A percentile compares a stretch with the other conserved stretches of the same genome.
Evolutionary conservation across 176 grass and related monocot species (phyloP).

Genomic region (Aegilops umbellulata): DNA sequence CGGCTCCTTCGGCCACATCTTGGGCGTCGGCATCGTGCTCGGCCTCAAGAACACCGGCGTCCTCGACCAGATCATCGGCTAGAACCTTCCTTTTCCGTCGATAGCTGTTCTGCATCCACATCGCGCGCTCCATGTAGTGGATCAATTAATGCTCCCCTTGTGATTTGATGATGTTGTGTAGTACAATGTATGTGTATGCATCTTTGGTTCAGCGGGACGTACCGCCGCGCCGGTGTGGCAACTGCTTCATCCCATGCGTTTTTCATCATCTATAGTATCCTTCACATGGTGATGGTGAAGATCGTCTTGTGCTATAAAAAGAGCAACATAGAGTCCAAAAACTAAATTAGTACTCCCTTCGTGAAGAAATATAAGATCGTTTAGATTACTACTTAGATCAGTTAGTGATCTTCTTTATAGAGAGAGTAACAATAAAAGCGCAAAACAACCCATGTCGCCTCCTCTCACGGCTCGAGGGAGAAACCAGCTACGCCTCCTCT

Average conservation of each 20-base stretch:
- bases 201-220: constrained; percentile 14
- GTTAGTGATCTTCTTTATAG: no score
- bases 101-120: not conserved
- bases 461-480: no score
- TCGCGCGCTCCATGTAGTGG: not conserved
- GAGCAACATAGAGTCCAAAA: no score
- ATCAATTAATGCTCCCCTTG: not conserved
- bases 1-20: constrained; percentile 76
- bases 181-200: not conserved
- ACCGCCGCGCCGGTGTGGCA: not conserved
- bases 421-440: no score
- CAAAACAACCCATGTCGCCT: no score
- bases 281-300: no score
- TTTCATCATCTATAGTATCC: not conserved
- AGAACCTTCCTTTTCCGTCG: not conserved
- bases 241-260: not conserved
- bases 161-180: not conserved
- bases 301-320: no score
- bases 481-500: no score
- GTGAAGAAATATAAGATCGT: no score
- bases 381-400: no score
- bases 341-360: no score
- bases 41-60: constrained; percentile 84
- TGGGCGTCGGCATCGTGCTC: constrained; percentile 88
- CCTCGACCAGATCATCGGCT: constrained; percentile 65